Evolutionary conservation across 129 eudicot species (phyloP).

Genomic region (Rutidosis leptorrhynchoides): DNA sequence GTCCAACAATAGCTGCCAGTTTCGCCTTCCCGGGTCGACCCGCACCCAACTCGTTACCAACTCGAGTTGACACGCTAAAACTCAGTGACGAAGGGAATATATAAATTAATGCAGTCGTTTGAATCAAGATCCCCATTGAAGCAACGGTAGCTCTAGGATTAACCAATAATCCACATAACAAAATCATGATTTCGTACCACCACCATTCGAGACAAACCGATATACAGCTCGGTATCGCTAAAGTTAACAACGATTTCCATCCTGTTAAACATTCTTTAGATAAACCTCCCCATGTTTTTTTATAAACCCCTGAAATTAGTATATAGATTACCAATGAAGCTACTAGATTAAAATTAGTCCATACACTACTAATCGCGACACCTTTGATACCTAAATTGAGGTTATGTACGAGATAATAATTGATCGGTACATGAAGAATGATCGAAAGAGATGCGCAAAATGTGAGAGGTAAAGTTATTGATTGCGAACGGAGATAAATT

Average conservation of each 20-base stretch:
- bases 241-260: constrained; percentile 46
- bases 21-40: constrained; percentile 58
- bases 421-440: constrained; percentile 66
- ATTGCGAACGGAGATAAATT: constrained; percentile 74
- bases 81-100: constrained; percentile 81
- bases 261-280: constrained; percentile 54
- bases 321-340: constrained; percentile 55
- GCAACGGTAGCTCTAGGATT: constrained; percentile 77
- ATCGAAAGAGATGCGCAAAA: constrained; percentile 62
- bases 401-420: constrained; percentile 47
- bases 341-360: constrained; percentile 62
- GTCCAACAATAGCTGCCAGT: constrained; percentile 64
- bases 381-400: constrained; percentile 68
- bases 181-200: constrained; percentile 92
- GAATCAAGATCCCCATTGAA: constrained; percentile 87
- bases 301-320: constrained; percentile 51
- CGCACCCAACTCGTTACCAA: constrained; percentile 80
- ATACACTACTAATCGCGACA: constrained; percentile 62
- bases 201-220: constrained; percentile 94
- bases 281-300: constrained; percentile 60
- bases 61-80: constrained; percentile 77
- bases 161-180: constrained; percentile 60
- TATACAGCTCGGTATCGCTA: constrained; percentile 77
- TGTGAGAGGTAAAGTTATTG: constrained; percentile 71
- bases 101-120: constrained; percentile 74